Percentiles rank a stretch among this genome's conserved stretches.
phyloP scores from a whole-genome alignment of 495 filamentous ascomycete species.

The Aspergillus avenaceus region DNA sequence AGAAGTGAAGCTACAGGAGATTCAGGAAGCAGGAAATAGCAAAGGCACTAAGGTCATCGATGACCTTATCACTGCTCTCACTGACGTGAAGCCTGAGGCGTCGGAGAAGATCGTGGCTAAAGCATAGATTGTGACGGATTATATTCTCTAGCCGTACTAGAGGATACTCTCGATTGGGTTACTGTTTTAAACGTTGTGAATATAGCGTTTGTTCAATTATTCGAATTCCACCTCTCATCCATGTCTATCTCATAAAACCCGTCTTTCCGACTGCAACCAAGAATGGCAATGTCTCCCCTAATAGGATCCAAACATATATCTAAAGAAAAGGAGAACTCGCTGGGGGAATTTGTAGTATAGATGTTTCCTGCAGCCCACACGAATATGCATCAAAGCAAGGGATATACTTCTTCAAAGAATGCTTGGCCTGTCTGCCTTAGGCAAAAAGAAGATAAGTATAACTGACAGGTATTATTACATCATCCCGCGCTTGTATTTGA shows the following conservation, averaged over 20 bases:
- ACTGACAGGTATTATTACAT: background rate
- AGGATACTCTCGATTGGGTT: conserved; percentile 9
- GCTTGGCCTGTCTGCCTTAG: background rate
- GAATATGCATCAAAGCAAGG: too few species aligned
- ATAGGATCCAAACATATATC: too few species aligned
- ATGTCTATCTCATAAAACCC: background rate
- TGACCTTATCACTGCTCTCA: conserved; percentile 73
- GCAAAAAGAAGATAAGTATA: background rate
- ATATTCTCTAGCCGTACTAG: conserved; percentile 13
- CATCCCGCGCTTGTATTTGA: background rate
- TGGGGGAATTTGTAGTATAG: too few species aligned
- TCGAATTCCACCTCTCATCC: background rate
- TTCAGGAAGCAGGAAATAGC: conserved; percentile 73
- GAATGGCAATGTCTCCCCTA: too few species aligned
- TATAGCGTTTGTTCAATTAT: conserved; percentile 6
- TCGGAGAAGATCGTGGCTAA: conserved; percentile 48
- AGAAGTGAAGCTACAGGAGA: conserved; percentile 74
- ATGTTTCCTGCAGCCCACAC: too few species aligned
- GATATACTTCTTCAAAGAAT: too few species aligned
- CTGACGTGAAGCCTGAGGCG: conserved; percentile 69
- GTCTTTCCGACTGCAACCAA: too few species aligned
- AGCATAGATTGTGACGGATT: conserved; percentile 27
- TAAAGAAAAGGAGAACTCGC: too few species aligned
- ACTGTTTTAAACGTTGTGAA: conserved; percentile 16
- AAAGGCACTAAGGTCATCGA: conserved; percentile 74